Evolutionary conservation across 2,329 filamentous ascomycete species (phyloP), one percentile per base, ranked within the genome.

Genomic region (Xylariales sp.): DNA sequence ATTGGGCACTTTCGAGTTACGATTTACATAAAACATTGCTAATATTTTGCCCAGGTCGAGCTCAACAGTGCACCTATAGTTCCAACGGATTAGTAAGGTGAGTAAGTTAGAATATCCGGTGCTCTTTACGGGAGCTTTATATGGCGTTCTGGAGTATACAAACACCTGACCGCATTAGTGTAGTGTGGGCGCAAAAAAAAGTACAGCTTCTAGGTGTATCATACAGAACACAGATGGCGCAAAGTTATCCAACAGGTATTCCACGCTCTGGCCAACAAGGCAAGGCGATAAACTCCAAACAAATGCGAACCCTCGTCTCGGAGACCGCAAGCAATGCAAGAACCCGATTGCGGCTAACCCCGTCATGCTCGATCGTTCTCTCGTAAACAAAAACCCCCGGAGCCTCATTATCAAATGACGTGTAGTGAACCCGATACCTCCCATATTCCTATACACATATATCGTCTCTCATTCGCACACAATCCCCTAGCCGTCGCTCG

Each of bases 401-500:
- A 41, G 23, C 41, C 39, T 53, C 49, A 12, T 30, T 14, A 39
- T 28, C 28, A 28, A 36, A 45, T 41, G 2, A 36, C 41, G 39
- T 30, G 53, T 28, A 32, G 49, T 28, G 9, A 3, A 54, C 16
- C 49, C 23, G 18, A 50, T n/a, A 48, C 14, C 10, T 32, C 48
- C 53, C 41, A 43, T 56, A 56, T 30, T 57, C 39, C 55, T 58
- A 64, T 57, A 61, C 10, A 18, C 34, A 28, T 12, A 32, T 32
- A 45, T n/a, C 55, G 41, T 56, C 32, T 59, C 43, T 18, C 60
- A 39, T 63, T 50, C 12, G 14, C 43, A 50, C 32, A 59, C 18
- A 50, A 30, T 50, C n/a, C 23, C 49, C 18, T 16, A 39, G 14
- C 16, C 32, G n/a, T 55, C 7, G 3, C 49, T 23, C 52, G 8